Evolutionary conservation across 345 rosid species (phyloP).

Genomic region (Arabis hirsuta): DNA sequence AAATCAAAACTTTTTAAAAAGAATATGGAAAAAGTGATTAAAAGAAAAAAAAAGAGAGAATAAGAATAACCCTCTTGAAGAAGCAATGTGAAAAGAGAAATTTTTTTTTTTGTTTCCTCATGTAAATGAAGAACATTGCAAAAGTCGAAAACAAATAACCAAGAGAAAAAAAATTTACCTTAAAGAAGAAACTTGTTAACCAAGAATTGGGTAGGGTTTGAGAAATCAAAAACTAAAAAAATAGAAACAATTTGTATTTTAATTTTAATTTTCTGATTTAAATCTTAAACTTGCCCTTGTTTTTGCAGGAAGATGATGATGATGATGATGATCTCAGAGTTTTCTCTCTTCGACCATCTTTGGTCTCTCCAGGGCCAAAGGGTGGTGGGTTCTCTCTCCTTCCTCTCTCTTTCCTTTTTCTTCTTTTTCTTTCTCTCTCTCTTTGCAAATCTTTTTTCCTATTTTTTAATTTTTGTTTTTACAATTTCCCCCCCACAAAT

Average conservation of each 20-base stretch:
- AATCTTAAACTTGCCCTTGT: constrained; percentile 52
- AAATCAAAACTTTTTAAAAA: not conserved
- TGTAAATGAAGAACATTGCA: constrained; percentile 3
- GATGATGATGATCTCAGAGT: constrained; percentile 73
- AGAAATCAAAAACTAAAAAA: constrained; percentile 50
- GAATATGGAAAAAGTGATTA: not conserved
- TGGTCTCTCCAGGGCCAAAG: constrained; percentile 53
- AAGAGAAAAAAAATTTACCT: constrained; percentile 23
- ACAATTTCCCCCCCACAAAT: constrained; percentile 32
- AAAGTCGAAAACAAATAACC: not conserved
- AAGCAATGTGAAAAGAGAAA: constrained; percentile 54
- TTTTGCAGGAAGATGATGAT: constrained; percentile 36
- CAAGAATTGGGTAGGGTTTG: constrained; percentile 42
- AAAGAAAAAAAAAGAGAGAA: constrained; percentile 4
- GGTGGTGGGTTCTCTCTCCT: constrained; percentile 37
- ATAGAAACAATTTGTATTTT: not conserved
- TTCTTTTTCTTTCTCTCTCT: constrained; percentile 25
- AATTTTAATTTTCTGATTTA: constrained; percentile 9
- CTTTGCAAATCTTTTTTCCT: constrained; percentile 24
- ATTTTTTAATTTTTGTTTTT: constrained; percentile 25
- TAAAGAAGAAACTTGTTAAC: constrained; percentile 23
- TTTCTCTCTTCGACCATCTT: constrained; percentile 68
- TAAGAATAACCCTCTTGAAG: constrained; percentile 58
- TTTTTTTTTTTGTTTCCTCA: not conserved
- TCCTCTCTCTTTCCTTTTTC: constrained; percentile 32